Base-by-base conservation (phyloP, 495 filamentous ascomycete genomes). In the Parathielavia appendiculata region DNA sequence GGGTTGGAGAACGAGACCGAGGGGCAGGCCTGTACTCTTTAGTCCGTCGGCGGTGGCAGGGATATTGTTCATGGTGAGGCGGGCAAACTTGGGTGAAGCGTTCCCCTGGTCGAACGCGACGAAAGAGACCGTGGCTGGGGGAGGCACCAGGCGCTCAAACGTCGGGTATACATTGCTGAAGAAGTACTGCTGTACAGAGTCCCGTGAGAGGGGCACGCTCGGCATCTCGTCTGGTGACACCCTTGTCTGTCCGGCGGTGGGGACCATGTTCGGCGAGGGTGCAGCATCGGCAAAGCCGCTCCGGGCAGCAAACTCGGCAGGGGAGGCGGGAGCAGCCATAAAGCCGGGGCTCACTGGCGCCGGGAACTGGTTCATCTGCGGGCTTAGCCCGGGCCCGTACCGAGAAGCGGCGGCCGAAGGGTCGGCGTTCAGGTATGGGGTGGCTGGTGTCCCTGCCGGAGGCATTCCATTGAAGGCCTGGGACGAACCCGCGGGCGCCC, bases 21-120 rank as follows among this genome's bases (percentile, higher is more conserved):
- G 74, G 32, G 93, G 93, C 32, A 99, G 75, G 14, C 81, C 84
- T 9, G 91, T 96, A 2, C 84, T 82, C 35, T 81, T 73, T 6
- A 97, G 81, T 56, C 89, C 86, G 51, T 97, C 93, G 54, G 85
- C 77, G 30, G 85, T 87, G 19, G 90, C 80, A 16, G 93, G 95
- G 48, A 99, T 91, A 68, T 86, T 93, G 70, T 92, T 97, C 67
- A 97, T 75, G 4, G 91, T 95, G 43, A 99, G 76, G 43, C 93
- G 87, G 34, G 91, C 88, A 67, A 90, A 91, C 71, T 96, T 96
- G 20, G 93, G 95, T 11, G 93, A 97, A 20, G 95, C 87, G 69
- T 97, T 99, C 60, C 93, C 92, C 72, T 97, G 95, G 68, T 99
- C 93, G 61, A 85, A 87, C 12, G 91, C 90, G 50, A 96, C 86